Evolutionary conservation across 495 filamentous ascomycete genomes (phyloP), one percentile per base, ranked within the genome.

Genomic region (Bombardia bombarda): DNA sequence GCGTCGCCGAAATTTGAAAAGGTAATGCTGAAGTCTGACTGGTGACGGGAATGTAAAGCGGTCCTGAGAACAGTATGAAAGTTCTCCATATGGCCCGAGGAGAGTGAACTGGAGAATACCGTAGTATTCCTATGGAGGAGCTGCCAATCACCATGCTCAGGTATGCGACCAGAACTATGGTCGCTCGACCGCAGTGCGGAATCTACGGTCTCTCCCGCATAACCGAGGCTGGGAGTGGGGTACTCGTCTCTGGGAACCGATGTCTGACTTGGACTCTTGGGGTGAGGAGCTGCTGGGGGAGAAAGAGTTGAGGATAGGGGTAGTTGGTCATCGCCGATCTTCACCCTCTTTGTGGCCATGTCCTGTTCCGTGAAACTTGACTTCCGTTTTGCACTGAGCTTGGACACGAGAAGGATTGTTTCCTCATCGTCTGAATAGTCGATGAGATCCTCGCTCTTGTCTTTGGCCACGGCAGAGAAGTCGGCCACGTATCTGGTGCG

Each of bases 351-450:
- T 10, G 21, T 6, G 3, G 41, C 22, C 4, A 17, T 1, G 5
- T 40, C 20, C 6, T 28, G 10, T 7, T 21, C 24, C 1, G 40
- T 21, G 4, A 24, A 17, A 0, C 19, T 2, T 25, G 19, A 10
- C 32, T 41, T 45, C 9, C 46, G 43, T 44, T 43, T 38, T 4
- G 25, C 26, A 20, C 14, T 10, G 24, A 10, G 21, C 7, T 19
- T 12, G 32, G 17, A 18, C 9, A 24, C 18, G 5, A 20, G 8
- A 18, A n/a, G 10, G 3, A n/a, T 7, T 18, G 35, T 24, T 10
- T 41, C 45, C 18, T 67, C 63, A 38, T 67, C 53, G 32, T 61
- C 56, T 14, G 43, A 54, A 36, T 52, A 57, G 50, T 62, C 56
- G 22, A 57, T 62, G 41, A 55, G 35, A 21, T 46, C 50, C 23